Conservation (phyloP, 495 filamentous ascomycete genomes). For the Articulospora tetracladia region DNA sequence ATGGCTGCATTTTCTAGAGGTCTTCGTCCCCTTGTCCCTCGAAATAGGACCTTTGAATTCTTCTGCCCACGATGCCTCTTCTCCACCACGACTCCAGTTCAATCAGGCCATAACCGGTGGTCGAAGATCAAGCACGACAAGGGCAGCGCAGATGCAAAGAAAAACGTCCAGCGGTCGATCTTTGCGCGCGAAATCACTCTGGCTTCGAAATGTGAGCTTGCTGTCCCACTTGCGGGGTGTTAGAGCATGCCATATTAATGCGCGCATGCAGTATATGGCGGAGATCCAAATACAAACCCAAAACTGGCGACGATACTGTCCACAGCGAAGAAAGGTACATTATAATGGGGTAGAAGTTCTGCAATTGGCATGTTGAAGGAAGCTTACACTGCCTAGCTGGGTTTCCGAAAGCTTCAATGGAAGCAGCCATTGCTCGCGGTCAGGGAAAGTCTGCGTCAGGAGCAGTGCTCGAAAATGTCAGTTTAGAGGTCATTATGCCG, state of each 20-base stretch:
- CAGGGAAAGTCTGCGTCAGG: constrained; percentile 76
- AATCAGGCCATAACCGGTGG: constrained; percentile 86
- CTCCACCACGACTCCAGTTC: constrained; percentile 40
- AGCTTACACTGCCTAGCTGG: constrained; percentile 42
- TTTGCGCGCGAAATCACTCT: constrained; percentile 50
- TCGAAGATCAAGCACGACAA: constrained; percentile 96
- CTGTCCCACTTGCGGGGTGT: not conserved
- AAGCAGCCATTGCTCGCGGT: constrained; percentile 78
- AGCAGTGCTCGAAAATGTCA: constrained; percentile 66
- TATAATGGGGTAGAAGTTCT: constrained; percentile 12
- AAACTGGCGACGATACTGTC: constrained; percentile 67
- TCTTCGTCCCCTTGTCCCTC: constrained; percentile 12
- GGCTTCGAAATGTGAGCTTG: constrained; percentile 42
- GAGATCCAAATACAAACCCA: constrained; percentile 68
- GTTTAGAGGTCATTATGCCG: constrained; percentile 79
- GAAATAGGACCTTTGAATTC: not conserved
- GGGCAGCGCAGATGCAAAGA: constrained; percentile 65
- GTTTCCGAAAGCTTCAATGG: constrained; percentile 79
- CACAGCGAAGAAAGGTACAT: constrained; percentile 72
- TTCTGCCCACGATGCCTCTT: constrained; percentile 50
- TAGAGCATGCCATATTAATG: not conserved
- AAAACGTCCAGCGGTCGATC: constrained; percentile 39
- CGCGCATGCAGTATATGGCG: constrained; percentile 48
- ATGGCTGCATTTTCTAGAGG: constrained; percentile 26
- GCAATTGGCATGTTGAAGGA: not conserved